Evolutionary conservation across 2,329 filamentous ascomycete genomes (phyloP).

Genomic region (Nannizziopsis barbatae): DNA sequence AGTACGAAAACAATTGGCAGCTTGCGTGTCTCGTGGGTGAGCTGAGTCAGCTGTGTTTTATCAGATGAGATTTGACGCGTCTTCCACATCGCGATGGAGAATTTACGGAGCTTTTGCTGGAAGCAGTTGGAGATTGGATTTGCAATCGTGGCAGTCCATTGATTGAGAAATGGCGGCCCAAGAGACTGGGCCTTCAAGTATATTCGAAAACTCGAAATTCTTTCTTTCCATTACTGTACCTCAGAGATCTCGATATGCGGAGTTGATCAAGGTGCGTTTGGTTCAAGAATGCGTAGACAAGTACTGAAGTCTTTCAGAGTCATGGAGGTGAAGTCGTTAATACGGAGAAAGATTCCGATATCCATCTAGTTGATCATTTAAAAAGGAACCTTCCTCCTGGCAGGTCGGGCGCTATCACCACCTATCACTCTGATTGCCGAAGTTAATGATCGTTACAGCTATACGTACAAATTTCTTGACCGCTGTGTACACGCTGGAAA

Average conservation of each 20-base stretch:
- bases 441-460: conserved; percentile 23
- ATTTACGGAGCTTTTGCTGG: too few relatives aligned
- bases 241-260: conserved; percentile 37
- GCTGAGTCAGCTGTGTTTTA: background rate
- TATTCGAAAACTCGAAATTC: conserved; percentile 48
- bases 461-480: conserved; percentile 50
- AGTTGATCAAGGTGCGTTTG: conserved; percentile 35
- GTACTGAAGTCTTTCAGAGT: conserved; percentile 22
- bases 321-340: conserved; percentile 46
- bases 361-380: conserved; percentile 48
- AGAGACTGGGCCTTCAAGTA: conserved; percentile 4
- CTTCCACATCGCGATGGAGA: background rate
- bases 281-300: background rate
- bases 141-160: background rate
- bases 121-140: background rate
- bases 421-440: conserved; percentile 1
- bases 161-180: background rate
- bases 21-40: background rate
- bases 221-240: conserved; percentile 48
- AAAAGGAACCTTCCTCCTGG: conserved; percentile 40
- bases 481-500: conserved; percentile 40
- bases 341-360: conserved; percentile 46
- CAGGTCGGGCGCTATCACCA: conserved; percentile 28
- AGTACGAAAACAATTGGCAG: too few relatives aligned
- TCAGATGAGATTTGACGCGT: too few relatives aligned